Conservation (phyloP, 2,329 filamentous ascomycete genomes). For the Orbilia quercus region DNA sequence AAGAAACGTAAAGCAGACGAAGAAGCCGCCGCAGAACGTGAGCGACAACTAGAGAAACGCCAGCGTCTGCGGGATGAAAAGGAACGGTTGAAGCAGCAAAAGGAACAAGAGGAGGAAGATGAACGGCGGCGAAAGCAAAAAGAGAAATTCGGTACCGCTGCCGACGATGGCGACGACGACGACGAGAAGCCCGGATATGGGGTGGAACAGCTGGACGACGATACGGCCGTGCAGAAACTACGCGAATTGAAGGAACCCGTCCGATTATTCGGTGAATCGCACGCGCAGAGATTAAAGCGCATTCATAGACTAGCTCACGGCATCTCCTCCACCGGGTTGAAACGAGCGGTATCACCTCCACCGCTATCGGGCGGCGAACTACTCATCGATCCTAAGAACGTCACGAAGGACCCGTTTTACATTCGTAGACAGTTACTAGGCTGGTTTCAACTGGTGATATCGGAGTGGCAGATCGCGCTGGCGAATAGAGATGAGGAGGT, state of each 20-base stretch:
- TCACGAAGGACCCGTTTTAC: constrained; percentile 74
- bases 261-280: constrained; percentile 82
- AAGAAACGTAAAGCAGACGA: constrained; percentile 92
- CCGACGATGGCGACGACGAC: constrained; percentile 63
- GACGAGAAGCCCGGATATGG: constrained; percentile 39
- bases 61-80: constrained; percentile 82
- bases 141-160: constrained; percentile 56
- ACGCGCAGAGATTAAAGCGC: constrained; percentile 65
- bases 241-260: constrained; percentile 78
- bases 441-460: constrained; percentile 96
- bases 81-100: constrained; percentile 73
- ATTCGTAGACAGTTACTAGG: constrained; percentile 88
- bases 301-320: constrained; percentile 52
- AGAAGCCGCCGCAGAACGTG: constrained; percentile 73
- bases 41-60: constrained; percentile 79
- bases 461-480: constrained; percentile 85
- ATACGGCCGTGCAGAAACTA: constrained; percentile 75
- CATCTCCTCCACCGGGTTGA: constrained; percentile 11
- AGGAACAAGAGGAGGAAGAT: constrained; percentile 61
- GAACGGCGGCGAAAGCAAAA: constrained; percentile 64
- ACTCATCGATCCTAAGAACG: constrained; percentile 61
- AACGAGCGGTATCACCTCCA: constrained; percentile 66
- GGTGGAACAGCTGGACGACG: constrained; percentile 75
- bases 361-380: constrained; percentile 68
- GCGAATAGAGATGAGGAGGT: constrained; percentile 69